Base-by-base conservation (phyloP, 192 early-diverging fungal species). In the Linnemannia schmuckeri region DNA sequence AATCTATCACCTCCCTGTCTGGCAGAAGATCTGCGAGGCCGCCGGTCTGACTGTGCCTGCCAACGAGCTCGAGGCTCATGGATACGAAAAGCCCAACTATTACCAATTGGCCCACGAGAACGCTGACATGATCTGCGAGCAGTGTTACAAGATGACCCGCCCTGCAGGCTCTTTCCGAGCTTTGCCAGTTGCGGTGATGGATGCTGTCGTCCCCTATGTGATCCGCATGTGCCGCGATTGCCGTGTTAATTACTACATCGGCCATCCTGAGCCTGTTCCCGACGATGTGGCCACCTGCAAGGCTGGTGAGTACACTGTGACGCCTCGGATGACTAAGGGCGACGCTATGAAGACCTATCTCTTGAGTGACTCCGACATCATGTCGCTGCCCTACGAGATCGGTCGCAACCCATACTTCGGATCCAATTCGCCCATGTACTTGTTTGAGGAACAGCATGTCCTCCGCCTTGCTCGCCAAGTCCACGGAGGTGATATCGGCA, bases 341-440 rank as follows among this genome's bases (percentile, higher is more conserved):
- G 72, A 74, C 3, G 47, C 72, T 47, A 74, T 46, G 72, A 74
- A 74, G 30, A 30, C 47, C 6, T 74, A 74, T 15, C 72, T 74
- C 24, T 33, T 74, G 30, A 74, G 40, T 3, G 30, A 74, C 46
- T 74, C 30, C 47, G 47, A 74, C 46, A 15, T 74, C 12, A 74
- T 74, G 72, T 74, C 72, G 24, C 72, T 74, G 2, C 72, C 72
- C 6, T 74, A 74, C 46, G 47, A 74, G 72, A 74, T 74, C 5
- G 72, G 72, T 35, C 72, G 72, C 27, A 74, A 74, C 72, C 72
- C 47, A 3, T 74, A 74, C 46, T 74, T 74, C 17, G 30, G 72
- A 6, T 2, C 5, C 33, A n/a, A 49, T 27, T 74, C 72, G 5
- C 47, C 72, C 22, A 74, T 74, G 72, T 74, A 74, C 46, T 47